Base-by-base conservation (phyloP, 371 early-diverging fungal species). In the Mortierella polycephala region DNA sequence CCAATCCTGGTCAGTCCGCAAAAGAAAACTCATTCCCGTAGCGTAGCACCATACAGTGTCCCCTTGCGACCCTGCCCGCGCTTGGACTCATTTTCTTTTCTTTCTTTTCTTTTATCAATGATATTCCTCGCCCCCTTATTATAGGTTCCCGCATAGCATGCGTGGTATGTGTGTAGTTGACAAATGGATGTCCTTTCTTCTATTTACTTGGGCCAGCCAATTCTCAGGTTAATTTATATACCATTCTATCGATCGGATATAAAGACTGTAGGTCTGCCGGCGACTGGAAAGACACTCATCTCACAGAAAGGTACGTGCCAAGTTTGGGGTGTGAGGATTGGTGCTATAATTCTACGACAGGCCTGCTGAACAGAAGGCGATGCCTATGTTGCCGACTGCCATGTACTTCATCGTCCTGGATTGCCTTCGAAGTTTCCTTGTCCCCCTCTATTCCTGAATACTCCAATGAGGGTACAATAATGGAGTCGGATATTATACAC, bases 251-350 rank as follows among this genome's bases (percentile, higher is more conserved):
- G 37, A 40, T 30, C 30, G 30, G 30, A 30, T 30, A 30, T 58
- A 20, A 82, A 90, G 94, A 91, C 92, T 88, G 93, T 95, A 21
- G 95, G 96, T 6, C 85, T 95, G 54, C 96, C 96, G 50, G 96
- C 95, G n/a, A 86, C 95, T 40, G 96, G 96, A 52, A 96, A 96
- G 82, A 96, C 96, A 2, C 95, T 90, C 75, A 94, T 96, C 45
- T 89, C 96, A 7, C 92, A 96, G 63, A 99, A 98, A 92, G 91
- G 94, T 92, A 89, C 40, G 11, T 12, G 21, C 18, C 23, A 11
- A 20, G 69, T 20, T 16, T 37, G 39, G 18, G 18, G 39, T 18
- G 20, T 23, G 30, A 7, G 37, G 18, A 46, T 52, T 52, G 9
- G 50, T 16, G 30, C 30, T 30, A 1, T 30, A 30, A 4, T 30